Conservation (phyloP, 495 filamentous ascomycete genomes). For the Tuber indicum region DNA sequence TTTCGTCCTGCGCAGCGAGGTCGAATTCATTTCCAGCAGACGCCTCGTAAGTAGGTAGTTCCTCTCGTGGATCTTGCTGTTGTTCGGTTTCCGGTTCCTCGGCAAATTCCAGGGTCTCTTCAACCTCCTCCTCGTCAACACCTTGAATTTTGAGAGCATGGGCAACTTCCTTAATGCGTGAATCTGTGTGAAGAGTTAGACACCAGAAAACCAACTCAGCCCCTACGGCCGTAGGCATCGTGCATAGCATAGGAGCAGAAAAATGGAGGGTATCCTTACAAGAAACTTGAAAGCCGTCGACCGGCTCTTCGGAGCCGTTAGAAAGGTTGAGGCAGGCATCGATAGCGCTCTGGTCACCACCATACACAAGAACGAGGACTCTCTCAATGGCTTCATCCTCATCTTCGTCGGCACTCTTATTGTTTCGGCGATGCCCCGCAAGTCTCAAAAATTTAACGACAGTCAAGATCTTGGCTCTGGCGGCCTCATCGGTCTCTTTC, state of each 20-base stretch:
- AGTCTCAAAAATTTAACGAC: slow-evolving; percentile 74
- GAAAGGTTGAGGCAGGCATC: slow-evolving; percentile 77
- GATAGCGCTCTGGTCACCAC: slow-evolving; percentile 74
- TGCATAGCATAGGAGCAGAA: neutral
- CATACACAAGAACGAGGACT: slow-evolving; percentile 80
- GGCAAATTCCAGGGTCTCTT: slow-evolving; percentile 7
- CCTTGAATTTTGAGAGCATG: slow-evolving; percentile 21
- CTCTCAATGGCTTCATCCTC: slow-evolving; percentile 86
- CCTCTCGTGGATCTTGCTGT: neutral
- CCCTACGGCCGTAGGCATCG: neutral
- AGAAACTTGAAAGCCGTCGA: slow-evolving; percentile 32
- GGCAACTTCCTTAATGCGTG: slow-evolving; percentile 39
- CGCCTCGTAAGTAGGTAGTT: slow-evolving; percentile 6
- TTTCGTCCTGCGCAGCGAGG: slow-evolving; percentile 11
- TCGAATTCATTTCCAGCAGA: slow-evolving; percentile 12
- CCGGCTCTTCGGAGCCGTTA: slow-evolving; percentile 62
- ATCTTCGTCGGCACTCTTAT: slow-evolving; percentile 57
- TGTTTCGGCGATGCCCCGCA: slow-evolving; percentile 63
- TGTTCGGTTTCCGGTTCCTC: slow-evolving; percentile 10
- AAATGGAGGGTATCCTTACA: slow-evolving; percentile 25
- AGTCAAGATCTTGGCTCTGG: slow-evolving; percentile 53
- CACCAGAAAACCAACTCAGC: slow-evolving; percentile 7
- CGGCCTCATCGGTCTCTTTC: slow-evolving; percentile 51
- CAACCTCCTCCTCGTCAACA: slow-evolving; percentile 24
- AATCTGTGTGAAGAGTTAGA: slow-evolving; percentile 22